Evolutionary conservation across 225 moss, liverwort and hornwort genomes (phyloP).

Genomic region (Sphagnum tenellum): DNA sequence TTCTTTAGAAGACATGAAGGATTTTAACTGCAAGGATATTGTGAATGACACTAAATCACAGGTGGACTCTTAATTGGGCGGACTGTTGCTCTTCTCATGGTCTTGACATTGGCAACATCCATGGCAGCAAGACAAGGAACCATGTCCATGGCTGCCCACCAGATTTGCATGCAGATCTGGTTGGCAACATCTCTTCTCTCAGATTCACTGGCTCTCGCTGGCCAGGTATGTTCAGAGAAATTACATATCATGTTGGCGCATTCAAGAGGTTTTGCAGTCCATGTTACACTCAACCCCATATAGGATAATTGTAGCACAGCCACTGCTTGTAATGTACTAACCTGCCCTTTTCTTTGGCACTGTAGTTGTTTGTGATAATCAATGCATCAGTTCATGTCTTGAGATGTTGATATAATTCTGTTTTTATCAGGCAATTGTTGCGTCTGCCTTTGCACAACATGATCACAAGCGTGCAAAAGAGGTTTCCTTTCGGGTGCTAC

Average conservation of each 20-base stretch:
- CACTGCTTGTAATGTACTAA: too few relatives aligned
- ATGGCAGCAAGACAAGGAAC: slow-evolving; percentile 55
- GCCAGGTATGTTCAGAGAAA: slow-evolving; percentile 21
- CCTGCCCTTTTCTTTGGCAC: too few relatives aligned
- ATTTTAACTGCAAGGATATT: too few relatives aligned
- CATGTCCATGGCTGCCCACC: slow-evolving; percentile 44
- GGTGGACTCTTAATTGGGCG: slow-evolving; percentile 45
- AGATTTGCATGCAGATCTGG: slow-evolving; percentile 57
- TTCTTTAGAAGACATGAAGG: too few relatives aligned
- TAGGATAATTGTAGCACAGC: too few relatives aligned
- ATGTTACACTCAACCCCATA: too few relatives aligned
- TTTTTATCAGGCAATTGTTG: slow-evolving; percentile 34
- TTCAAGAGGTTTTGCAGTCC: background rate
- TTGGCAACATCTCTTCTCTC: slow-evolving; percentile 43
- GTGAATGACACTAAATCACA: slow-evolving; percentile 9
- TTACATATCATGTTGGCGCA: too few relatives aligned
- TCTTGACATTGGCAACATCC: slow-evolving; percentile 41
- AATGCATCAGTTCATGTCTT: background rate
- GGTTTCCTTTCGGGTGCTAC: slow-evolving; percentile 37
- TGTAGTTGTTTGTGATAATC: background rate
- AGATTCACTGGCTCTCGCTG: slow-evolving; percentile 48
- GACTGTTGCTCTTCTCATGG: slow-evolving; percentile 25
- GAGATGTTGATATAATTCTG: background rate
- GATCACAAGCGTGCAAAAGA: slow-evolving; percentile 39
- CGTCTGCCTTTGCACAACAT: slow-evolving; percentile 31